These are phyloP conservation scores for Steccherinum ochraceum DNA, from an alignment of 768 basidiomycete species.

Conservation along the genomic window DNA sequence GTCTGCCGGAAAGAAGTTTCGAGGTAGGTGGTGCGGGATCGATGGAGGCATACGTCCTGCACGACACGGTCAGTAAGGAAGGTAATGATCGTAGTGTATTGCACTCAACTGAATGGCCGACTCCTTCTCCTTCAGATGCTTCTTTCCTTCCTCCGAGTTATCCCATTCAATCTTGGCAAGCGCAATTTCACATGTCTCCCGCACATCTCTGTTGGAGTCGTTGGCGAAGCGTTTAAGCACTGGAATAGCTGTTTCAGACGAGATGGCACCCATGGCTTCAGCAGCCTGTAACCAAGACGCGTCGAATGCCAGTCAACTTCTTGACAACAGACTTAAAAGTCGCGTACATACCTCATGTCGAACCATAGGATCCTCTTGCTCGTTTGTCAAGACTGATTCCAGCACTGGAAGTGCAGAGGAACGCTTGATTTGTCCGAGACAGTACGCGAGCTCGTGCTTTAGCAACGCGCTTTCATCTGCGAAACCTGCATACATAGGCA, in stretches of 20 bases:
- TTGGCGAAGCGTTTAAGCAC: conserved; percentile 64
- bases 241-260: conserved; percentile 54
- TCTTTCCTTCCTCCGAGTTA: conserved; percentile 63
- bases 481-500: conserved; percentile 52
- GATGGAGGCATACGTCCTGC: conserved; percentile 71
- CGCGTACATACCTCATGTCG: conserved; percentile 88
- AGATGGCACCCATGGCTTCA: conserved; percentile 98
- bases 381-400: conserved; percentile 65
- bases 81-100: not conserved
- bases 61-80: not conserved
- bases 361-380: conserved; percentile 87
- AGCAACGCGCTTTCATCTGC: conserved; percentile 81
- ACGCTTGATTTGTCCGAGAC: conserved; percentile 86
- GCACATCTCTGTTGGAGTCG: conserved; percentile 68
- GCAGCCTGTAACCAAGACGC: no score
- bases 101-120: conserved; percentile 5
- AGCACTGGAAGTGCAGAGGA: conserved; percentile 71
- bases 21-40: conserved; percentile 87
- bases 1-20: conserved; percentile 46
- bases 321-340: no score
- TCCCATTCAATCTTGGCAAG: conserved; percentile 95
- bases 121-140: conserved; percentile 24
- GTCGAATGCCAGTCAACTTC: no score
- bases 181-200: conserved; percentile 97
- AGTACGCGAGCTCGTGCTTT: conserved; percentile 97